These are phyloP conservation scores for Tieghemiomyces parasiticus DNA, from an alignment of 192 early-diverging fungal genomes.

Conservation along the genomic window DNA sequence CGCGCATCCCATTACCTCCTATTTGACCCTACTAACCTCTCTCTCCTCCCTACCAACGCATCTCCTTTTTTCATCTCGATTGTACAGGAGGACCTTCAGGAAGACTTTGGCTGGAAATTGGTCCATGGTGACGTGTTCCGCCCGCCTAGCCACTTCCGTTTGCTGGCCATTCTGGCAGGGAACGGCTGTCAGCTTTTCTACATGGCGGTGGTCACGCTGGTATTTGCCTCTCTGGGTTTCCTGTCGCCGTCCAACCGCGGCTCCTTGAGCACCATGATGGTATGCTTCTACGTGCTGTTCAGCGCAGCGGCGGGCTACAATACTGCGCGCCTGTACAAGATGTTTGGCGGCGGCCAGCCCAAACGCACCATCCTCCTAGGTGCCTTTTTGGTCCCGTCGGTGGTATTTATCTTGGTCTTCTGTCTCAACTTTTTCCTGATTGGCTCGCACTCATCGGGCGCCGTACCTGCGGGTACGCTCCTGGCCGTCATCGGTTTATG, in stretches of 20 bases:
- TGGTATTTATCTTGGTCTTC: conserved; percentile 42
- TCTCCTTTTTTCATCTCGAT: conserved; percentile 15
- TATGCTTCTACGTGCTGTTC: conserved; percentile 84
- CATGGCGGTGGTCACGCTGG: conserved; percentile 55
- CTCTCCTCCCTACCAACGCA: too few species aligned
- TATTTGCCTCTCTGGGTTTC: conserved; percentile 92
- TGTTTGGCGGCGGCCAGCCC: conserved; percentile 83
- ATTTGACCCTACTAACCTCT: too few species aligned
- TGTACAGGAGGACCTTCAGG: conserved; percentile 67
- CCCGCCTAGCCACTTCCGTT: conserved; percentile 54
- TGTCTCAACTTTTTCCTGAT: conserved; percentile 78
- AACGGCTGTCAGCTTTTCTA: conserved; percentile 68
- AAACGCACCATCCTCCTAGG: conserved; percentile 69
- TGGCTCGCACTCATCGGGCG: conserved; percentile 63
- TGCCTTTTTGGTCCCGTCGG: conserved; percentile 59
- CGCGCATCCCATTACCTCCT: too few species aligned
- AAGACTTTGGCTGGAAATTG: conserved; percentile 97
- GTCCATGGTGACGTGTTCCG: conserved; percentile 98
- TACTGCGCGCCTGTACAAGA: conserved; percentile 82
- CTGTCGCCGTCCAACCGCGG: conserved; percentile 82
- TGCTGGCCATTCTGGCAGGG: conserved; percentile 68
- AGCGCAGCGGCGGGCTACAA: conserved; percentile 77
- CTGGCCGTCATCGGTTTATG: conserved; percentile 69
- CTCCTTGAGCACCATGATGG: conserved; percentile 83
- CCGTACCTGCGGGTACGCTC: conserved; percentile 80